A percentile compares a stretch with the other conserved stretches of the same genome.
Conservation (phyloP, 208 protist genomes). For the Leishmania mexicana region DNA sequence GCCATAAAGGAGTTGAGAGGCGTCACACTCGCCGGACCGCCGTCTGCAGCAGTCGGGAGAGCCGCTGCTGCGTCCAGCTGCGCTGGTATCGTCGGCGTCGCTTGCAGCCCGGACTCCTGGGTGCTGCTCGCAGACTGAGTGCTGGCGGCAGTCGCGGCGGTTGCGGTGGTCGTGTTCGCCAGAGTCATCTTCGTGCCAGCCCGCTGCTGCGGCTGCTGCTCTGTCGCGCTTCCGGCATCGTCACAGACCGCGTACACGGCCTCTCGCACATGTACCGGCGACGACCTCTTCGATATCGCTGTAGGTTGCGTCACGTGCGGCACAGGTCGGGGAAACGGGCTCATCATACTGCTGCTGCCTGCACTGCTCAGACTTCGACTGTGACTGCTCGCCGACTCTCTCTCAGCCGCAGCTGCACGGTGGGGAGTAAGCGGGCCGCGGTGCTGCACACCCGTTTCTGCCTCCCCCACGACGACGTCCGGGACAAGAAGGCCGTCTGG, state of each 20-base stretch:
- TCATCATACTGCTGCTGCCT: constrained; percentile 30
- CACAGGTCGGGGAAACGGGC: constrained; percentile 36
- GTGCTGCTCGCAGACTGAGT: constrained; percentile 1
- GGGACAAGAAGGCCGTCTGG: neutral
- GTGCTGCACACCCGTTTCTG: neutral
- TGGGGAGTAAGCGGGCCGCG: neutral
- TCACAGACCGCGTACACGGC: neutral
- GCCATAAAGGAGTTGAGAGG: constrained; percentile 7
- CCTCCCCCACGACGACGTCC: constrained; percentile 6
- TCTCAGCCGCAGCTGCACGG: neutral
- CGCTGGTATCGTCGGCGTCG: neutral
- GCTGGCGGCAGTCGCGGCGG: neutral
- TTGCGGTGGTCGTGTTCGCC: neutral
- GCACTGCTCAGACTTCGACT: neutral
- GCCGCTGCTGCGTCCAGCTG: neutral
- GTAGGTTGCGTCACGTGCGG: neutral
- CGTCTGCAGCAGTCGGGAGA: neutral
- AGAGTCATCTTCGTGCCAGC: too few relatives aligned
- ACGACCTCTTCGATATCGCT: neutral
- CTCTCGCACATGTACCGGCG: constrained; percentile 17
- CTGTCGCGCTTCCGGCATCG: neutral
- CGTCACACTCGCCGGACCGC: neutral
- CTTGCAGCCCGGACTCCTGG: neutral
- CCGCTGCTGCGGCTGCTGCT: constrained; percentile 1
- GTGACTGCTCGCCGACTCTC: neutral